A percentile compares a stretch with the other conserved stretches of the same genome.
These are phyloP conservation scores for Verticillium isaacii DNA, from an alignment of 2,329 filamentous ascomycete genomes.

Conservation along the genomic window DNA sequence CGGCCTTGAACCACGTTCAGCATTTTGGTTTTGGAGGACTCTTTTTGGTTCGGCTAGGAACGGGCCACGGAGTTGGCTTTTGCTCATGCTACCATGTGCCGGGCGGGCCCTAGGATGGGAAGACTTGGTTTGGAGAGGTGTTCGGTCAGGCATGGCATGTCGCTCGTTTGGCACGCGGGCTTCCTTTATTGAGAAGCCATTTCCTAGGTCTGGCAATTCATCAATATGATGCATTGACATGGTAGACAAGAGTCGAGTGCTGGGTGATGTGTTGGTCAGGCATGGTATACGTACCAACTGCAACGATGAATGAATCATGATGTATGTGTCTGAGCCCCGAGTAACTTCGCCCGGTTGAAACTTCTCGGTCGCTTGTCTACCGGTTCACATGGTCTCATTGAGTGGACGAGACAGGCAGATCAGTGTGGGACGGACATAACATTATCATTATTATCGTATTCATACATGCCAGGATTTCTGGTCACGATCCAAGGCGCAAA, in stretches of 20 bases:
- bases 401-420: too few relatives aligned
- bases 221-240: not conserved
- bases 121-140: not conserved
- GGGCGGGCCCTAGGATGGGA: not conserved
- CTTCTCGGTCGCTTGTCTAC: too few relatives aligned
- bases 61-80: not conserved
- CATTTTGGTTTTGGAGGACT: not conserved
- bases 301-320: not conserved
- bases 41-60: not conserved
- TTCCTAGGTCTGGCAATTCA: not conserved
- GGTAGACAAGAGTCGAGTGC: not conserved
- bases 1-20: not conserved
- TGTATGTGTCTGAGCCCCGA: not conserved
- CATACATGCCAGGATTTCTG: too few relatives aligned
- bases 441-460: not conserved
- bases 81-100: not conserved
- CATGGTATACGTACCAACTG: too few relatives aligned
- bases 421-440: not conserved
- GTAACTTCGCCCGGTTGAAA: too few relatives aligned
- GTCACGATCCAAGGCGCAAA: not conserved
- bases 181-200: not conserved
- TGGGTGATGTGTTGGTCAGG: not conserved
- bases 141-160: not conserved
- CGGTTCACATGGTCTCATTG: too few relatives aligned
- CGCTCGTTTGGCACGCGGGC: not conserved